Evolutionary conservation across 2,329 filamentous ascomycete genomes (phyloP).

Genomic region (Reticulascus tulasneorum): DNA sequence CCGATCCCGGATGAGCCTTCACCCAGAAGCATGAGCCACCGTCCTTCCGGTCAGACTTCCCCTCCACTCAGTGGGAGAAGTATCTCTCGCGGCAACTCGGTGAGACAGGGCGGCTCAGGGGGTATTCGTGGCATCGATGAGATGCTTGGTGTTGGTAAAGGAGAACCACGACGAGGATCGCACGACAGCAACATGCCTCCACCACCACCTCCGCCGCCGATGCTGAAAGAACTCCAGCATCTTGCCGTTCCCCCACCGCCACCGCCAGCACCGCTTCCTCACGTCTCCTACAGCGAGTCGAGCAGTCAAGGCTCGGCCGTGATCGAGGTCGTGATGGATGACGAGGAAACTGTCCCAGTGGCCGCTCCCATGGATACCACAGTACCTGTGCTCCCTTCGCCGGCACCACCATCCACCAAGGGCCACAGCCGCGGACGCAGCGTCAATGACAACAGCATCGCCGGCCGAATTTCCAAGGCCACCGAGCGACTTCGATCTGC

Average conservation of each 20-base stretch:
- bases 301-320: constrained; percentile 48
- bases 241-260: constrained; percentile 58
- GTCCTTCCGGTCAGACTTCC: constrained; percentile 20
- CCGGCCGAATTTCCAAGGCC: constrained; percentile 51
- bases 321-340: constrained; percentile 65
- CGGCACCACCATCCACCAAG: constrained; percentile 35
- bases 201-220: constrained; percentile 47
- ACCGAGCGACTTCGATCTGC: constrained; percentile 58
- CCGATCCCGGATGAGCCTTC: constrained; percentile 40
- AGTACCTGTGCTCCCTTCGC: constrained; percentile 42
- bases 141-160: constrained; percentile 26
- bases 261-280: constrained; percentile 54
- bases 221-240: constrained; percentile 61
- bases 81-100: constrained; percentile 22
- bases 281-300: constrained; percentile 34
- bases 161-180: constrained; percentile 36
- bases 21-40: constrained; percentile 23
- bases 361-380: constrained; percentile 37
- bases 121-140: constrained; percentile 46
- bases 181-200: constrained; percentile 47
- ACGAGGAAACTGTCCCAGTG: constrained; percentile 37
- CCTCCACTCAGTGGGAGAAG: constrained; percentile 18
- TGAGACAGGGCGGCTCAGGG: constrained; percentile 31
- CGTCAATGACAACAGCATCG: constrained; percentile 41
- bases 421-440: constrained; percentile 56